Evolutionary conservation across 164 flowering plant genomes (phyloP).

Genomic region (Sedum album): DNA sequence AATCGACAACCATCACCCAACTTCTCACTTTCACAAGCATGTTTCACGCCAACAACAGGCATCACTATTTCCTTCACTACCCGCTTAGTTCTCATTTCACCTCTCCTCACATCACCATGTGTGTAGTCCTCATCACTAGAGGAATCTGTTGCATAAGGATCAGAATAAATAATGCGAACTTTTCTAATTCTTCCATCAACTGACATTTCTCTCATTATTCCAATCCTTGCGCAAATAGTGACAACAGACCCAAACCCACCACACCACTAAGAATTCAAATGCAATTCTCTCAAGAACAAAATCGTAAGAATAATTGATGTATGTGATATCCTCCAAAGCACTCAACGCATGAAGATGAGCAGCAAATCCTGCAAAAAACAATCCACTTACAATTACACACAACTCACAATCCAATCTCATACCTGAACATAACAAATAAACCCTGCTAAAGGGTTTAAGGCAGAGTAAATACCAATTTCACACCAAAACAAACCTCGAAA

Average conservation of each 20-base stretch:
- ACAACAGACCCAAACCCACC: background rate
- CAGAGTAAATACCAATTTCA: too few species aligned
- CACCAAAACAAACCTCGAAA: too few species aligned
- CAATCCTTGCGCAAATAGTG: background rate
- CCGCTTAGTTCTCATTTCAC: background rate
- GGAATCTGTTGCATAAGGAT: too few species aligned
- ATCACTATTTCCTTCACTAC: background rate
- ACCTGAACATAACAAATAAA: too few species aligned
- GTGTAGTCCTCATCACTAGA: background rate
- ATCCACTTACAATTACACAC: background rate
- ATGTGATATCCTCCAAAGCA: slow-evolving; percentile 72
- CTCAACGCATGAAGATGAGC: slow-evolving; percentile 42
- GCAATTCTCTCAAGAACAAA: slow-evolving; percentile 60
- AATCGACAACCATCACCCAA: slow-evolving; percentile 31
- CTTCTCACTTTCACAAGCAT: slow-evolving; percentile 18
- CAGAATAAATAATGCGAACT: too few species aligned
- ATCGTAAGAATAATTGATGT: slow-evolving; percentile 38
- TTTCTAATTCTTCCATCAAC: background rate
- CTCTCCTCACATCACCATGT: too few species aligned
- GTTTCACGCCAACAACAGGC: background rate
- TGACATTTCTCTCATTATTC: background rate
- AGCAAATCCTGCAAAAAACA: slow-evolving; percentile 67
- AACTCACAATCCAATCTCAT: too few species aligned
- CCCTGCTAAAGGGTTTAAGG: slow-evolving; percentile 4
- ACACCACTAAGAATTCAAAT: slow-evolving; percentile 25